Percentiles rank a stretch among this genome's conserved stretches.
phyloP scores from a whole-genome alignment of 2,329 filamentous ascomycete species.

The Periglandula ipomoeae region DNA sequence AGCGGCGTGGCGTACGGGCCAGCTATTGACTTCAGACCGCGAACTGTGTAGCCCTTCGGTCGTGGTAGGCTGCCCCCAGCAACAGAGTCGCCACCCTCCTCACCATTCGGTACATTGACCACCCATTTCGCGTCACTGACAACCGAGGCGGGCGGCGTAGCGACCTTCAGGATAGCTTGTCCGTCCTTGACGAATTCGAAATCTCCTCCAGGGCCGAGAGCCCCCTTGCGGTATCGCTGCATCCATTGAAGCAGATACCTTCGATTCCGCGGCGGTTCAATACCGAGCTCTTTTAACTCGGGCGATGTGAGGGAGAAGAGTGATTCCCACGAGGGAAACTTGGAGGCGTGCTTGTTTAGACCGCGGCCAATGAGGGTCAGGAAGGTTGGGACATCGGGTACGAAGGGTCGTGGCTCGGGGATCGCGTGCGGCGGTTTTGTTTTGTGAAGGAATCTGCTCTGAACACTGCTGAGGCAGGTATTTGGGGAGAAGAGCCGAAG shows the following conservation, averaged over 20 bases:
- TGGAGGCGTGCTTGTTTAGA: constrained; percentile 70
- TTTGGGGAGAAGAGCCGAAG: constrained; percentile 22
- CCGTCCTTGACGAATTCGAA: constrained; percentile 58
- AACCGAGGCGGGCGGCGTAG: constrained; percentile 27
- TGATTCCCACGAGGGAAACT: constrained; percentile 84
- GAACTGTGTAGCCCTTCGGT: constrained; percentile 49
- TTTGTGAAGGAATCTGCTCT: constrained; percentile 36
- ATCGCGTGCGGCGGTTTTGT: constrained; percentile 30
- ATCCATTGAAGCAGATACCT: constrained; percentile 83
- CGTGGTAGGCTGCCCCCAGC: constrained; percentile 15
- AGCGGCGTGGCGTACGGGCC: constrained; percentile 67
- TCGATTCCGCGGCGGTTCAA: constrained; percentile 76
- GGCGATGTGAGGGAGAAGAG: constrained; percentile 73
- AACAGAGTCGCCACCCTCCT: constrained; percentile 21
- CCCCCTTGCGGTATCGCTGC: constrained; percentile 69
- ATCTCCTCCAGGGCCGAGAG: constrained; percentile 76
- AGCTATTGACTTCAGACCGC: constrained; percentile 58
- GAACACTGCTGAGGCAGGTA: constrained; percentile 23
- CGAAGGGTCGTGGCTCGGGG: constrained; percentile 71
- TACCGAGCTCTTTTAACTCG: constrained; percentile 72
- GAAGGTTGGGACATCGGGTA: constrained; percentile 79
- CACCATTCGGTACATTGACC: constrained; percentile 44
- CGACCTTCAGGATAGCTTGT: constrained; percentile 41
- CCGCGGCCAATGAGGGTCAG: constrained; percentile 84
- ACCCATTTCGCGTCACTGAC: constrained; percentile 40